A percentile compares a stretch with the other conserved stretches of the same genome.
Conservation (phyloP, 345 rosid species). For the Syzygium grande region DNA sequence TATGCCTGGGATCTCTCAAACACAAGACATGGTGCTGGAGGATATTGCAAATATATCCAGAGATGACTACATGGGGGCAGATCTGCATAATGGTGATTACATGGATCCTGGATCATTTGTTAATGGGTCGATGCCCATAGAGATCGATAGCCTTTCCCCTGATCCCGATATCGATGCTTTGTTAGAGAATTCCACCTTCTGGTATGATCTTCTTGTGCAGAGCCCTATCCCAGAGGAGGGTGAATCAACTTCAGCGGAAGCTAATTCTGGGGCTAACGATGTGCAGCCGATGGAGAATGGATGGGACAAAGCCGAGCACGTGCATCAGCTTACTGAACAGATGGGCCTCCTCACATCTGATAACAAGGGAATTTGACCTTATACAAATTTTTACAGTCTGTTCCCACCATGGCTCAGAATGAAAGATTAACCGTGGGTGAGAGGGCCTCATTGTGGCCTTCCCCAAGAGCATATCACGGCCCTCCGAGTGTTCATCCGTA, state of each 20-base stretch:
- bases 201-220: constrained; percentile 43
- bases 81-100: constrained; percentile 26
- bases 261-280: constrained; percentile 15
- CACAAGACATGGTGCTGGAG: constrained; percentile 43
- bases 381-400: background rate
- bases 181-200: constrained; percentile 40
- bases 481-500: background rate
- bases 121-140: constrained; percentile 38
- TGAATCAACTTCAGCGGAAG: constrained; percentile 41
- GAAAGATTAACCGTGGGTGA: background rate
- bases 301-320: constrained; percentile 38
- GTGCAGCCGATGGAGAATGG: constrained; percentile 25
- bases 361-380: constrained; percentile 14
- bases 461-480: background rate
- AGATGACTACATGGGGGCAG: constrained; percentile 36
- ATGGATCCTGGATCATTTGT: constrained; percentile 38
- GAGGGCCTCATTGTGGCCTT: background rate
- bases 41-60: constrained; percentile 21
- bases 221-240: constrained; percentile 57
- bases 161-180: constrained; percentile 66
- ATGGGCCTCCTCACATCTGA: constrained; percentile 78
- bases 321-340: constrained; percentile 78
- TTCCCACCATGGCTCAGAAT: background rate
- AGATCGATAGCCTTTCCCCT: constrained; percentile 37
- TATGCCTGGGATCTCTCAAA: constrained; percentile 43